phyloP scores from a whole-genome alignment of 1,139 yeast genomes.

The Taphrina deformans region DNA sequence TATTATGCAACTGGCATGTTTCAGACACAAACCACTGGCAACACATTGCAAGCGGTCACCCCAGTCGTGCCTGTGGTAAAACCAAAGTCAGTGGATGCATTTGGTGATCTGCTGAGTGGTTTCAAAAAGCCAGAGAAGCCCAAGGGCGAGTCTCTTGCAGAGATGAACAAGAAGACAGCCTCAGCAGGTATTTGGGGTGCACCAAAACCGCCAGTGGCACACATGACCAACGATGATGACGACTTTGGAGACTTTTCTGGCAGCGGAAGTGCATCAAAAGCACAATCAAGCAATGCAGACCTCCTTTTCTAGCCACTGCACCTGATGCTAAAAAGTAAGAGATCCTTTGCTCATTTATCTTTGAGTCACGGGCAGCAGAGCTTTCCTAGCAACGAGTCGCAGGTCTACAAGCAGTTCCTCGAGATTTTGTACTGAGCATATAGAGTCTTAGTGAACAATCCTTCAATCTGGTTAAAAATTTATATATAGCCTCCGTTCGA shows the following conservation, averaged over 20 bases:
- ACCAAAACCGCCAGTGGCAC: not conserved
- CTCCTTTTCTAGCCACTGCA: conserved; percentile 2
- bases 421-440: not conserved
- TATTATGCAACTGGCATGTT: conserved; percentile 29
- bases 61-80: not conserved
- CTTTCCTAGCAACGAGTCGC: not conserved
- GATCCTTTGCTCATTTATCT: too few relatives aligned
- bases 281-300: conserved; percentile 11
- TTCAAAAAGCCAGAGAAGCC: conserved; percentile 27
- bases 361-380: too few relatives aligned
- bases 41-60: conserved; percentile 14
- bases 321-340: too few relatives aligned
- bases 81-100: conserved; percentile 20
- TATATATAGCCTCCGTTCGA: too few relatives aligned
- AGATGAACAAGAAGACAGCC: conserved; percentile 32
- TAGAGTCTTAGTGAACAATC: not conserved
- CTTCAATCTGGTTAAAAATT: not conserved
- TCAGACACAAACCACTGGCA: conserved; percentile 23
- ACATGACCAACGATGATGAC: conserved; percentile 12
- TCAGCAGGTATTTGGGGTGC: conserved; percentile 32
- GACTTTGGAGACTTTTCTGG: conserved; percentile 30
- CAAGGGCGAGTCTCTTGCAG: conserved; percentile 25
- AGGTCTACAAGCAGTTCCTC: not conserved
- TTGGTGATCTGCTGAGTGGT: conserved; percentile 26
- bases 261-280: conserved; percentile 19